Evolutionary conservation across 2,329 filamentous ascomycete species (phyloP).

Genomic region (Ceratocystis harringtonii): DNA sequence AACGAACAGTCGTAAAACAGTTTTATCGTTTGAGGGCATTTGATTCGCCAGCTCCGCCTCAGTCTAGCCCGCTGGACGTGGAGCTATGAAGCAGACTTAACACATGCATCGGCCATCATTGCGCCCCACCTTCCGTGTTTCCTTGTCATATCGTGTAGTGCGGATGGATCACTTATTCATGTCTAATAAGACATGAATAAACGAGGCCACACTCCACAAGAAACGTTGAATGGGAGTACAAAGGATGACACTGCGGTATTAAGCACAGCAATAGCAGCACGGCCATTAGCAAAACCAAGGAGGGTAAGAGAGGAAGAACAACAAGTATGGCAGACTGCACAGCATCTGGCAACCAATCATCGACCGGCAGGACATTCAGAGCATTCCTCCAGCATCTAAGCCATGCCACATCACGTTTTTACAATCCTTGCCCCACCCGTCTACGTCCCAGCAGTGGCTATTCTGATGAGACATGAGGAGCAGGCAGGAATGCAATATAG

Average conservation of each 20-base stretch:
- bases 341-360: background rate
- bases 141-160: background rate
- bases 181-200: conserved; percentile 4
- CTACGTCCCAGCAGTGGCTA: background rate
- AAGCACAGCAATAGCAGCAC: background rate
- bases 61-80: background rate
- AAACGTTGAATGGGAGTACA: background rate
- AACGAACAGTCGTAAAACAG: background rate
- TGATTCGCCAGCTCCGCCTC: conserved; percentile 3
- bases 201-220: background rate
- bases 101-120: background rate
- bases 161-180: background rate
- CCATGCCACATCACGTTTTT: background rate
- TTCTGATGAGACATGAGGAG: background rate
- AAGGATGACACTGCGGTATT: no score
- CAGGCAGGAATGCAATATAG: background rate
- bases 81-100: background rate
- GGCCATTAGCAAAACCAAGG: background rate
- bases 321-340: background rate
- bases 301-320: background rate
- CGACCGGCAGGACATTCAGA: background rate
- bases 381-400: background rate
- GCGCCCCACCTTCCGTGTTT: background rate
- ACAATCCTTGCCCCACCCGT: background rate
- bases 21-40: background rate